Evolutionary conservation across 2,329 filamentous ascomycete genomes (phyloP).

Genomic region (Daldinia sp.): DNA sequence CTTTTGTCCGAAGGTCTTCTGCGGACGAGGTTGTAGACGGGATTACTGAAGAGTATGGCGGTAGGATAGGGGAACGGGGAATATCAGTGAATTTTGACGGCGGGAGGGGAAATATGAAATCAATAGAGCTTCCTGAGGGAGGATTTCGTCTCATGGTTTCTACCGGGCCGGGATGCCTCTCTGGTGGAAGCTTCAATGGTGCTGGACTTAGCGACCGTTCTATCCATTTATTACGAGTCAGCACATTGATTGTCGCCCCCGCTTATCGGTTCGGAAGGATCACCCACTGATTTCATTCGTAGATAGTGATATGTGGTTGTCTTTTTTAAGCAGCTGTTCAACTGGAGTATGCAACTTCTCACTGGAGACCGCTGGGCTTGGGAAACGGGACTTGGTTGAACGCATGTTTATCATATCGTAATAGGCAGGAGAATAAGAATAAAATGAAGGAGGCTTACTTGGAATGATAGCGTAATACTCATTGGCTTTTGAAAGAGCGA

Average conservation of each 20-base stretch:
- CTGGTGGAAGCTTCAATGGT: constrained; percentile 1
- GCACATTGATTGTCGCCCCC: neutral
- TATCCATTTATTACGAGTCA: neutral
- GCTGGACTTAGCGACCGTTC: constrained; percentile 5
- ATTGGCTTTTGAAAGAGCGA: neutral
- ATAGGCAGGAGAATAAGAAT: neutral
- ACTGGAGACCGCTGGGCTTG: neutral
- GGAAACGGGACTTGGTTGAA: neutral
- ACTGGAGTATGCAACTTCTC: neutral
- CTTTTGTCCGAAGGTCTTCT: neutral
- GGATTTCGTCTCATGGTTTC: neutral
- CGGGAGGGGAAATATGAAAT: constrained; percentile 23
- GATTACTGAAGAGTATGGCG: constrained; percentile 17
- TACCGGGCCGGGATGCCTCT: neutral
- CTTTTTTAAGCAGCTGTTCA: neutral
- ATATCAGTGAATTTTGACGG: neutral
- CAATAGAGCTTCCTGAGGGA: neutral
- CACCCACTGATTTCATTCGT: neutral
- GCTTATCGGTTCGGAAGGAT: neutral
- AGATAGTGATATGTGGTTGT: neutral
- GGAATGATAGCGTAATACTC: neutral
- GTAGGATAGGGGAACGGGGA: constrained; percentile 12
- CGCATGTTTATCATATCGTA: neutral
- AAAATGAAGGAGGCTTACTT: no score
- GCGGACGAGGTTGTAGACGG: neutral